Evolutionary conservation across 1,139 yeast species (phyloP).

Genomic region (Sugiyamaella grinbergsii): DNA sequence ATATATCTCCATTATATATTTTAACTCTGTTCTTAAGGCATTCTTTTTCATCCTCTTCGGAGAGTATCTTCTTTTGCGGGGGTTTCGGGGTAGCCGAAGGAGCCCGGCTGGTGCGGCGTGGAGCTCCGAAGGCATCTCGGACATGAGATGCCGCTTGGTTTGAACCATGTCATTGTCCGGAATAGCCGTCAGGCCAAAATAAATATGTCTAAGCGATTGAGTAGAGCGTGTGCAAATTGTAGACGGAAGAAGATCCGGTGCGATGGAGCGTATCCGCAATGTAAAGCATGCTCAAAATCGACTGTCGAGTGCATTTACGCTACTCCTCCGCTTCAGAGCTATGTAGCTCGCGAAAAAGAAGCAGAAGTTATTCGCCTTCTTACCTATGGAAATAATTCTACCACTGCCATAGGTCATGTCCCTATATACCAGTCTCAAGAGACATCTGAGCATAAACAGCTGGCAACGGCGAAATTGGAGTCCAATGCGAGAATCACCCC

Average conservation of each 20-base stretch:
- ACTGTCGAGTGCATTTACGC: slow-evolving; percentile 14
- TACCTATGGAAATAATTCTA: slow-evolving; percentile 14
- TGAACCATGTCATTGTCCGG: background rate
- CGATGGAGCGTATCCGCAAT: slow-evolving; percentile 20
- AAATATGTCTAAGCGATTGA: slow-evolving; percentile 14
- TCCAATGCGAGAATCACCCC: background rate
- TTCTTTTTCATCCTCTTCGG: too few relatives aligned
- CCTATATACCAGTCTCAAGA: slow-evolving; percentile 17
- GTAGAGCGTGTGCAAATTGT: slow-evolving; percentile 20
- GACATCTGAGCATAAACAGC: slow-evolving; percentile 14
- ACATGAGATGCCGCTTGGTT: too few relatives aligned
- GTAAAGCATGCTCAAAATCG: slow-evolving; percentile 16
- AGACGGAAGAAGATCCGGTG: slow-evolving; percentile 19
- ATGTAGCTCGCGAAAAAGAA: slow-evolving; percentile 16
- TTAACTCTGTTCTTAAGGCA: too few relatives aligned
- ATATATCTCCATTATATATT: too few relatives aligned
- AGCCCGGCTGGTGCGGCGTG: background rate
- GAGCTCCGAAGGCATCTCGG: background rate
- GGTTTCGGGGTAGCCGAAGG: too few relatives aligned
- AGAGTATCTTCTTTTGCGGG: too few relatives aligned
- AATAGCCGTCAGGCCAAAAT: background rate
- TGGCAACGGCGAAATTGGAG: slow-evolving; percentile 8
- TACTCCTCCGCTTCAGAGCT: slow-evolving; percentile 21
- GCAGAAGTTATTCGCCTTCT: slow-evolving; percentile 15
- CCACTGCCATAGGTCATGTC: slow-evolving; percentile 19